phyloP scores from a whole-genome alignment of 768 basidiomycete genomes.

The Lactarius hatsudake region DNA sequence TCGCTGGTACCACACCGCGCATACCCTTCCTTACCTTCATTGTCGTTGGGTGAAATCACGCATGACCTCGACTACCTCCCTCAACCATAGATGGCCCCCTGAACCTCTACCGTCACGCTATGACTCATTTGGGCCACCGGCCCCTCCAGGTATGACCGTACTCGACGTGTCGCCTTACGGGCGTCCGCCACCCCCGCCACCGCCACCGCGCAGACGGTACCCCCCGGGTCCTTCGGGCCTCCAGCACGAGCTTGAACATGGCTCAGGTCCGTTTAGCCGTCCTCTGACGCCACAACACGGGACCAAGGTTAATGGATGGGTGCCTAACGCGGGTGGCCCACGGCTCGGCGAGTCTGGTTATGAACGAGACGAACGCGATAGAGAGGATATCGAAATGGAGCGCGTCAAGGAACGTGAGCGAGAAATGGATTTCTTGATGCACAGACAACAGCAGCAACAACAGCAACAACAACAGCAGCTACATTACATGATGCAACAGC shows the following conservation, averaged over 20 bases:
- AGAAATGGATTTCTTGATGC: slow-evolving; percentile 29
- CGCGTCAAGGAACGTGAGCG: slow-evolving; percentile 32
- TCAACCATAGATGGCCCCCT: slow-evolving; percentile 29
- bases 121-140: slow-evolving; percentile 12
- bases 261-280: slow-evolving; percentile 24
- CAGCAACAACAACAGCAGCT: slow-evolving; percentile 25
- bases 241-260: slow-evolving; percentile 23
- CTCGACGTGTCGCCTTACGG: slow-evolving; percentile 22
- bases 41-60: slow-evolving; percentile 34
- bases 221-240: slow-evolving; percentile 25
- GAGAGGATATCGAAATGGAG: slow-evolving; percentile 26
- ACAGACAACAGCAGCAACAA: slow-evolving; percentile 25
- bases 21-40: slow-evolving; percentile 34
- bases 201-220: slow-evolving; percentile 20
- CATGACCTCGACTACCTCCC: slow-evolving; percentile 35
- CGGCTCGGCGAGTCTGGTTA: slow-evolving; percentile 13
- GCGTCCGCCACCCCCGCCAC: slow-evolving; percentile 12
- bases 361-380: slow-evolving; percentile 24
- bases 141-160: slow-evolving; percentile 18
- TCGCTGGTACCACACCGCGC: slow-evolving; percentile 22
- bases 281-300: slow-evolving; percentile 21
- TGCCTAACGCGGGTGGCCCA: slow-evolving; percentile 3
- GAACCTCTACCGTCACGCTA: slow-evolving; percentile 19
- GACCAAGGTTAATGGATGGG: slow-evolving; percentile 24
- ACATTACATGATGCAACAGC: slow-evolving; percentile 25